Percentiles rank a stretch among this genome's conserved stretches.
Evolutionary conservation across 345 rosid species (phyloP).

Genomic region (Durio zibethinus): DNA sequence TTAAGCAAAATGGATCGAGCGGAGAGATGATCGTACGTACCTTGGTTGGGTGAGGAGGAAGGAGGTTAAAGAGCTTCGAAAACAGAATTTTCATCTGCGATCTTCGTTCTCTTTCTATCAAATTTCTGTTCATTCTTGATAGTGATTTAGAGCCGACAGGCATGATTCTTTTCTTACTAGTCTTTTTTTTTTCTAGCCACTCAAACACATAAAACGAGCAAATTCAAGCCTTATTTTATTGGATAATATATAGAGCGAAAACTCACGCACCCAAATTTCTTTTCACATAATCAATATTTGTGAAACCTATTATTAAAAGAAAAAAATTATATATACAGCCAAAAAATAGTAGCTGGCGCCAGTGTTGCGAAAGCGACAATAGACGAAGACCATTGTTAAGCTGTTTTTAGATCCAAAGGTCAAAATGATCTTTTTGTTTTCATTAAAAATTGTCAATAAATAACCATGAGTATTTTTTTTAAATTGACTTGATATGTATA

Average conservation of each 20-base stretch:
- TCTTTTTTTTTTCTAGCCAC: neutral
- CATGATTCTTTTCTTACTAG: neutral
- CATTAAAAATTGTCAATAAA: no score
- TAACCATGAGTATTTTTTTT: no score
- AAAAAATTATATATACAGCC: no score
- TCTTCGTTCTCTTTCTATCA: slow-evolving; percentile 8
- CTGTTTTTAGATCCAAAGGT: no score
- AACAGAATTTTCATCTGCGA: neutral
- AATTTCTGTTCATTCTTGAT: neutral
- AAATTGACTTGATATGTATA: no score
- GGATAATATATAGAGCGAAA: neutral
- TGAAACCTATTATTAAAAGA: no score
- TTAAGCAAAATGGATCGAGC: neutral
- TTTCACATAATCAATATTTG: no score
- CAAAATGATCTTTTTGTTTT: no score
- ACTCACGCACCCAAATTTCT: no score
- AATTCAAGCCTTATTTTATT: neutral
- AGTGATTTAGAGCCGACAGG: neutral
- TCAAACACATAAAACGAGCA: neutral
- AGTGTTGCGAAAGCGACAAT: no score
- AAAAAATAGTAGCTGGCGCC: no score
- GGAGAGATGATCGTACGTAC: neutral
- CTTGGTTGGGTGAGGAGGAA: slow-evolving; percentile 3
- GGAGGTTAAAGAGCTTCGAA: neutral
- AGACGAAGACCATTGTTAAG: no score